Evolutionary conservation across 371 early-diverging fungal genomes (phyloP).

Genomic region (Mortierella sp.): DNA sequence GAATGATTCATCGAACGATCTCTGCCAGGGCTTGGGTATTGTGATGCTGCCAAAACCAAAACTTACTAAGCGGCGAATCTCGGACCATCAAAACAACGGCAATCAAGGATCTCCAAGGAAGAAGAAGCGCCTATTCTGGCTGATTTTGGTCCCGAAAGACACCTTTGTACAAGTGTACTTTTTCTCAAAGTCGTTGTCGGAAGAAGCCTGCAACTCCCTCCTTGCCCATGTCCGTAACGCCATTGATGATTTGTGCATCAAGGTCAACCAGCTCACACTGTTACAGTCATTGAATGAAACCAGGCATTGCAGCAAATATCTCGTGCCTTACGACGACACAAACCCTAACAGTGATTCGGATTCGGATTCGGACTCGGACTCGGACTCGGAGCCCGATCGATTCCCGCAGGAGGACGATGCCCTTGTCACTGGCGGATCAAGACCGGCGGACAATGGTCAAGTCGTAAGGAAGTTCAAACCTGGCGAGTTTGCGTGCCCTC

Average conservation of each 20-base stretch:
- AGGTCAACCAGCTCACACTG: slow-evolving; percentile 75
- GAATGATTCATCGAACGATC: slow-evolving; percentile 28
- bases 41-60: slow-evolving; percentile 30
- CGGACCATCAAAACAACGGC: not conserved
- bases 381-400: slow-evolving; percentile 48
- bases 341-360: slow-evolving; percentile 44
- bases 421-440: slow-evolving; percentile 53
- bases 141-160: slow-evolving; percentile 69
- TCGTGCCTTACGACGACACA: slow-evolving; percentile 63
- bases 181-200: slow-evolving; percentile 73
- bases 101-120: slow-evolving; percentile 1
- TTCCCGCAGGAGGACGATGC: slow-evolving; percentile 65
- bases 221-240: slow-evolving; percentile 67
- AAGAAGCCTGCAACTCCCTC: slow-evolving; percentile 65
- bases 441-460: slow-evolving; percentile 59
- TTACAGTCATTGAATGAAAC: slow-evolving; percentile 73
- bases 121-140: slow-evolving; percentile 66
- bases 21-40: slow-evolving; percentile 51
- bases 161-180: slow-evolving; percentile 72
- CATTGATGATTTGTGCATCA: slow-evolving; percentile 68
- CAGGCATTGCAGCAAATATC: slow-evolving; percentile 78
- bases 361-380: slow-evolving; percentile 25
- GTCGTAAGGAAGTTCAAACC: slow-evolving; percentile 57
- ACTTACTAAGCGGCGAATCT: not conserved
- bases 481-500: slow-evolving; percentile 80